A percentile compares a stretch with the other conserved stretches of the same genome.
phyloP scores from a whole-genome alignment of 2,329 filamentous ascomycete species.

The Ilyonectria robusta region DNA sequence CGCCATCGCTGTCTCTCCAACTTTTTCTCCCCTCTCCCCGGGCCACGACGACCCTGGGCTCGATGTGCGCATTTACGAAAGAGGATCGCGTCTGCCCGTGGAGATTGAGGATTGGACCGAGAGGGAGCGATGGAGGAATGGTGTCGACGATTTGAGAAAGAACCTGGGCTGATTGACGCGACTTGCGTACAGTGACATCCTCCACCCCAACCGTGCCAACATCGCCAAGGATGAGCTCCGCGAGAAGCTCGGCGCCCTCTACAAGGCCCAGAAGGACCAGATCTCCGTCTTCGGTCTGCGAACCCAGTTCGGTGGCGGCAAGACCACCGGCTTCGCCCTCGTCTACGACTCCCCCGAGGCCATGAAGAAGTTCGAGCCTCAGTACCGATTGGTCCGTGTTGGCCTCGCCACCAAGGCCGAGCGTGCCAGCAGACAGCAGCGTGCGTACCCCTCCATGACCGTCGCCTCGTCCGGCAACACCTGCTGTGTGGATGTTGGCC shows the following conservation, averaged over 20 bases:
- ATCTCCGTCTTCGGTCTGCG: conserved; percentile 98
- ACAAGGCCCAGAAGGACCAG: conserved; percentile 99
- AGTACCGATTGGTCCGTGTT: conserved; percentile 96
- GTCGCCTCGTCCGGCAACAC: background rate
- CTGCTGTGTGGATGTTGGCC: background rate
- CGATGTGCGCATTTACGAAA: conserved; percentile 5
- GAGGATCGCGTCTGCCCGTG: conserved; percentile 6
- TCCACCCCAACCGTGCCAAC: conserved; percentile 98
- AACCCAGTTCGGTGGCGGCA: conserved; percentile 99
- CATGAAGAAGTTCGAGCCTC: conserved; percentile 99
- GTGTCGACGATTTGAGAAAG: conserved; percentile 28
- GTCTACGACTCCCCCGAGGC: conserved; percentile 98
- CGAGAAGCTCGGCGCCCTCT: conserved; percentile 92
- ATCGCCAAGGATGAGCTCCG: conserved; percentile 99
- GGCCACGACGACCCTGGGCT: conserved; percentile 18
- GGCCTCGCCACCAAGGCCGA: conserved; percentile 95
- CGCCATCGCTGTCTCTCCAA: conserved; percentile 21
- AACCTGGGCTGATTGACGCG: conserved; percentile 43
- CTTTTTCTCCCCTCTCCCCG: conserved; percentile 4
- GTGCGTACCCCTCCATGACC: conserved; percentile 73
- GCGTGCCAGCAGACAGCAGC: conserved; percentile 98
- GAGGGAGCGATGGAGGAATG: conserved; percentile 27
- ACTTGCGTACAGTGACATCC: conserved; percentile 84
- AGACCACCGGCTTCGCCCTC: conserved; percentile 98
- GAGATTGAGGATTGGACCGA: conserved; percentile 3